Percentiles rank a stretch among this genome's conserved stretches.
These are phyloP conservation scores for Erodium trifolium DNA, from an alignment of 441 rosid genomes.

Conservation along the genomic window DNA sequence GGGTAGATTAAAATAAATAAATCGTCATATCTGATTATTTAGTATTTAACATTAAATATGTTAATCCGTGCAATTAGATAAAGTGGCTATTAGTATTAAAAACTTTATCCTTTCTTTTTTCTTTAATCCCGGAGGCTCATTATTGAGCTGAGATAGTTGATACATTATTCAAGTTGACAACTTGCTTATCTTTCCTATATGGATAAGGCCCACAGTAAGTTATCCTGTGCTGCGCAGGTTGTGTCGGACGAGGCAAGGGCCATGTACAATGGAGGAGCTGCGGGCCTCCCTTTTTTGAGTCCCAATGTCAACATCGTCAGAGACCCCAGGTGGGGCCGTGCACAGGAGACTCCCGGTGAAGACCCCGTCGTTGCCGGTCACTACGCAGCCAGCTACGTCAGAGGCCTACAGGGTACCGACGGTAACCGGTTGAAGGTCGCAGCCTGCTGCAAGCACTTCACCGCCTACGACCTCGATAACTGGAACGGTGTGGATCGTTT, in stretches of 20 bases:
- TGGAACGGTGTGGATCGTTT: slow-evolving; percentile 91
- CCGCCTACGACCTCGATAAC: slow-evolving; percentile 88
- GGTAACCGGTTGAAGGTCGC: slow-evolving; percentile 66
- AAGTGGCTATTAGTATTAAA: too few relatives aligned
- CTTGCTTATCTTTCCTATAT: too few relatives aligned
- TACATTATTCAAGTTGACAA: too few relatives aligned
- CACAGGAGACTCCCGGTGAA: slow-evolving; percentile 96
- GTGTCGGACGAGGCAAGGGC: slow-evolving; percentile 96
- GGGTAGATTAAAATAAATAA: too few relatives aligned
- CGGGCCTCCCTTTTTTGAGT: slow-evolving; percentile 90
- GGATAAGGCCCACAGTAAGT: too few relatives aligned
- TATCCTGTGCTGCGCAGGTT: slow-evolving; percentile 37
- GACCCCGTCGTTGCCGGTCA: slow-evolving; percentile 71
- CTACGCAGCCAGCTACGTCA: slow-evolving; percentile 78
- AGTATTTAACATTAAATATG: too few relatives aligned
- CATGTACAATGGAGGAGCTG: slow-evolving; percentile 84
- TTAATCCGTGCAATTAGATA: too few relatives aligned
- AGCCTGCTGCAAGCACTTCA: slow-evolving; percentile 86
- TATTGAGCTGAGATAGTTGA: too few relatives aligned
- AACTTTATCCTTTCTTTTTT: too few relatives aligned
- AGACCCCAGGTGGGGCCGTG: slow-evolving; percentile 97
- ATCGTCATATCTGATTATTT: too few relatives aligned
- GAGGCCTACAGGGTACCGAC: slow-evolving; percentile 52
- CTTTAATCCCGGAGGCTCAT: too few relatives aligned
- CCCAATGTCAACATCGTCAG: slow-evolving; percentile 85